Conservation (phyloP, 2,329 filamentous ascomycete species). For the Curvularia sp. region DNA sequence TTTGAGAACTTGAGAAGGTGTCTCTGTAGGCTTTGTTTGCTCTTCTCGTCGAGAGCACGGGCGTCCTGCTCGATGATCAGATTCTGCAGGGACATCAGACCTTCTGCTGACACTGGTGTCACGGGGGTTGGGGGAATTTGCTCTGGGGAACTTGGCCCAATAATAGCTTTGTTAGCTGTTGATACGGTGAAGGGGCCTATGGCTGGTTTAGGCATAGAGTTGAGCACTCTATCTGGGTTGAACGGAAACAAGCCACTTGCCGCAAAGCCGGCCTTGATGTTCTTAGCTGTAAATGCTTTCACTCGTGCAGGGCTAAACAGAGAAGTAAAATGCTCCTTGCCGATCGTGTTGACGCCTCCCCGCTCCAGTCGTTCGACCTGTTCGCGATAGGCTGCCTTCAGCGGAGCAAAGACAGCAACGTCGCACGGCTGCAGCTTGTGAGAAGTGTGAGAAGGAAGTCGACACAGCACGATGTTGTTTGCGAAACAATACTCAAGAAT, state of each 20-base stretch:
- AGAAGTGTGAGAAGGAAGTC: no score
- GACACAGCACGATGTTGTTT: conserved; percentile 42
- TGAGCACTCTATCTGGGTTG: conserved; percentile 43
- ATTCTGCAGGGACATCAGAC: conserved; percentile 24
- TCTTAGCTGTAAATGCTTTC: conserved; percentile 36
- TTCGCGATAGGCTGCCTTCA: background rate
- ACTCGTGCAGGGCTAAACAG: conserved; percentile 34
- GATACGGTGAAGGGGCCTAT: no score
- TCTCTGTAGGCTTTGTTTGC: conserved; percentile 26
- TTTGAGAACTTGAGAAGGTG: conserved; percentile 23
- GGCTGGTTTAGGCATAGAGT: conserved; percentile 30
- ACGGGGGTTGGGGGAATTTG: conserved; percentile 32
- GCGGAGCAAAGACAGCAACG: no score
- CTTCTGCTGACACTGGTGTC: conserved; percentile 26
- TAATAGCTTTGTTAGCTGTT: no score
- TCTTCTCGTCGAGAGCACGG: conserved; percentile 24
- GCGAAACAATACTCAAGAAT: conserved; percentile 42
- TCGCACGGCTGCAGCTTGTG: no score
- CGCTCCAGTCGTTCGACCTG: conserved; percentile 17
- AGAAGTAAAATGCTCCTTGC: conserved; percentile 29
- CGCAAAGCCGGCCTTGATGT: conserved; percentile 39
- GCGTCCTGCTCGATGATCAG: conserved; percentile 24
- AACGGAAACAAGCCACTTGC: conserved; percentile 39
- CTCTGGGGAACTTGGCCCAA: no score
- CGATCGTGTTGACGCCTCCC: conserved; percentile 16